Evolutionary conservation across 106 monocot genomes (phyloP), one percentile per base, ranked within the genome.

Genomic region (Dioscorea alata): DNA sequence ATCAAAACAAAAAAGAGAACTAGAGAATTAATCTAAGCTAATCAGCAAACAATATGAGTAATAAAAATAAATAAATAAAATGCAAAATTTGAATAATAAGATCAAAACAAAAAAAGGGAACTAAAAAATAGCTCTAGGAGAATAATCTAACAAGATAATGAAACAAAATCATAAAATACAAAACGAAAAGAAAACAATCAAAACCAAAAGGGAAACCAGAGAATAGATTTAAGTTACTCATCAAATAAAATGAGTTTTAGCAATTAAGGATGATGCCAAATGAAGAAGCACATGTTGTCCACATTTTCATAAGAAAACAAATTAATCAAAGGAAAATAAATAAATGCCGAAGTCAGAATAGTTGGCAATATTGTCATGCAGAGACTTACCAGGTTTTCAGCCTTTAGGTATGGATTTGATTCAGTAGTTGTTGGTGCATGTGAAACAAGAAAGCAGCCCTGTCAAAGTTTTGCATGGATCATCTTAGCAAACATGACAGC

Each of bases 401-500:
- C 94, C 75, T 91, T 94, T 62, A 76, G 8, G 82, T 76, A 75
- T 49, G 79, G 75, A 68, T 64, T 88, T 12, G 74, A 64, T 75
- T 94, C 94, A 63, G 23, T 31, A 72, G 70, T 88, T 57, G 82
- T 51, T 49, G 17, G 72, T 60, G 85, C 61, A 33, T 90, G 85
- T 62, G 90, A 94, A 66, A 94, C 85, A 77, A 94, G 83, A 75
- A 91, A 91, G 59, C 82, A 83, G 60, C 94, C 94, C 94, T 95
- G 82, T 67, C 49, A 71, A 61, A 63, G 23, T 65, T 33, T 35
- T 51, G 16, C 12, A 28, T 7, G 32, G 9, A 28, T 48, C n/a
- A 8, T 49, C 48, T 14, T 51, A 77, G 6, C 34, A 54, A 42
- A 48, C 35, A 49, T n/a, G 12, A 52, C 42, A 42, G 42, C 42